phyloP scores from a whole-genome alignment of 345 rosid genomes.

The Citrus reticulata region DNA sequence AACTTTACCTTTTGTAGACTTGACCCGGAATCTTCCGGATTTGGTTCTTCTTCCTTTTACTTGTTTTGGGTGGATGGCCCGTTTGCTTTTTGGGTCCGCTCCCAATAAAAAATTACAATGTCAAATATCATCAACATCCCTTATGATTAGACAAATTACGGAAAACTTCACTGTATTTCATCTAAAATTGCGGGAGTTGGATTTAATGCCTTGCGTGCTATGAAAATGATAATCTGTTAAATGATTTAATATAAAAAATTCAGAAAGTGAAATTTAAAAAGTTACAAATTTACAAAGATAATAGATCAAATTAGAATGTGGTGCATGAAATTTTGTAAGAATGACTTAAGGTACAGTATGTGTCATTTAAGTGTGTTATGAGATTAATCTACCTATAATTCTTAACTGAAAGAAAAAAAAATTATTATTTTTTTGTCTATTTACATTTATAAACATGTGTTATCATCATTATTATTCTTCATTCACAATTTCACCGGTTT shows the following conservation, averaged over 20 bases:
- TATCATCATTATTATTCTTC: neutral
- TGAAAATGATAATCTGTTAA: neutral
- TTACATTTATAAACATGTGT: neutral
- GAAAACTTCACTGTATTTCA: neutral
- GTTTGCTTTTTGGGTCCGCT: neutral
- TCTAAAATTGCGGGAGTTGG: no score
- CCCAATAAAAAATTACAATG: neutral
- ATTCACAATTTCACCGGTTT: neutral
- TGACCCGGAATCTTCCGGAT: constrained; percentile 21
- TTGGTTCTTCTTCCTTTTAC: neutral
- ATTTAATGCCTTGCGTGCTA: neutral
- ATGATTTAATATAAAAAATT: no score
- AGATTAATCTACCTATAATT: no score
- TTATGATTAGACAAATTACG: neutral
- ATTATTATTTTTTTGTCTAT: neutral
- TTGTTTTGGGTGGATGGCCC: neutral
- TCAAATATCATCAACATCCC: neutral
- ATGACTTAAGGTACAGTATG: no score
- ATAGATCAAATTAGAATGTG: no score
- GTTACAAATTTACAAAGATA: no score
- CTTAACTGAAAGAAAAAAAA: no score
- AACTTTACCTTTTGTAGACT: constrained; percentile 15
- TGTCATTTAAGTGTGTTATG: no score
- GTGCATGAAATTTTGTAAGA: no score
- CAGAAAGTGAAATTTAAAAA: no score